Evolutionary conservation across 2,329 filamentous ascomycete genomes (phyloP), one percentile per base, ranked within the genome.

Genomic region (Diaporthe sp.): DNA sequence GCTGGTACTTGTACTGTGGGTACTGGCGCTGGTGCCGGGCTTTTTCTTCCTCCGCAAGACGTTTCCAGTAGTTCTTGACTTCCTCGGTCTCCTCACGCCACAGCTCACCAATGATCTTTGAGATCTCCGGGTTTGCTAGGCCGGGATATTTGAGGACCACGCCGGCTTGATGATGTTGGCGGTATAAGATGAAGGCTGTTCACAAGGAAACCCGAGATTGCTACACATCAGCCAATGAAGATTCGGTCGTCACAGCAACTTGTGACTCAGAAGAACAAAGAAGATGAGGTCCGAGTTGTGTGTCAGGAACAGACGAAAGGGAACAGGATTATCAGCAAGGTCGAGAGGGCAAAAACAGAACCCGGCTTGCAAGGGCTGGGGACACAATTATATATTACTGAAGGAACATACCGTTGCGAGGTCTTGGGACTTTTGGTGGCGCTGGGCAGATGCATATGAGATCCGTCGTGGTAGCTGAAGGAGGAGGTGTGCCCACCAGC

Each of bases 121-220:
- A 98, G 79, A 98, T 97, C 70, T 98, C 95, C 4, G 96, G 96
- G 84, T 98, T 98, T 60, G 96, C 92, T 77, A 98, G 90, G 58
- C 95, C 94, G n/a, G 96, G 96, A 80, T 98, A 91, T 78, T 94
- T 90, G 71, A 92, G 89, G 50, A 96, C 93, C 68, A 98, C 95
- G 66, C 91, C 88, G 25, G 94, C 92, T 84, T 98, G 96, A 80
- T 97, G 93, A 83, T 97, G 94, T 82, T 98, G 96, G 52, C 97
- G 95, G 86, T 98, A 99, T 79, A 99, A 89, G 78, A 99, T 99
- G 86, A 99, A 99, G 68, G 96, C 97, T 99, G 69, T 73, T 74
- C 83, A 82, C 82, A 81, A 47, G 33, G 19, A 71, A 47, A 68
- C 28, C 38, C 30, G 74, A 76, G 25, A 50, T 50, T 70, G 45